These are phyloP conservation scores for Skeletonema potamos DNA, from an alignment of 108 stramenopile genomes.

Conservation along the genomic window DNA sequence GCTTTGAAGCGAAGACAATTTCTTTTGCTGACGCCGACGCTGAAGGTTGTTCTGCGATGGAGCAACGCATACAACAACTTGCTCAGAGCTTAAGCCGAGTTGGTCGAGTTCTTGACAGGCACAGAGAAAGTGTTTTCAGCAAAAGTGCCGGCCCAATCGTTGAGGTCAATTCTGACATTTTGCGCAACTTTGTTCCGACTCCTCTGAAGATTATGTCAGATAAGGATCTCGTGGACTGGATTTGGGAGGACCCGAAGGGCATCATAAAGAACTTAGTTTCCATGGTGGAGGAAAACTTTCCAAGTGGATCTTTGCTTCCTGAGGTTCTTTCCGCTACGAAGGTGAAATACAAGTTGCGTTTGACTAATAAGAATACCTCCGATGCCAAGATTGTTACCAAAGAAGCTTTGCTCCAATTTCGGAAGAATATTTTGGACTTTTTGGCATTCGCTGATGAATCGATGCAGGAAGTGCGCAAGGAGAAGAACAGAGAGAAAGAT, in stretches of 20 bases:
- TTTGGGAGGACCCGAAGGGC: conserved; percentile 72
- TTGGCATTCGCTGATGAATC: conserved; percentile 45
- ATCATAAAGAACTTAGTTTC: conserved; percentile 55
- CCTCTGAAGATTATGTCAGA: conserved; percentile 76
- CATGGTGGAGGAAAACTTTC: conserved; percentile 35
- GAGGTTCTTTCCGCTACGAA: conserved; percentile 39
- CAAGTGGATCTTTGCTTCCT: conserved; percentile 46
- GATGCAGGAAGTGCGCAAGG: conserved; percentile 48
- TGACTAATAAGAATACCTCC: neutral
- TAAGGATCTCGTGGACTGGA: conserved; percentile 73
- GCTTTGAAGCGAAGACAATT: conserved; percentile 37
- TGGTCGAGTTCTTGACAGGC: conserved; percentile 84
- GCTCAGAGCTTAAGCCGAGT: conserved; percentile 79
- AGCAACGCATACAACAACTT: conserved; percentile 85
- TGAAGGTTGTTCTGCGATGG: conserved; percentile 86
- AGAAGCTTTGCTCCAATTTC: conserved; percentile 60
- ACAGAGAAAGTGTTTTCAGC: conserved; percentile 53
- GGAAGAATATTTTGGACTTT: conserved; percentile 52
- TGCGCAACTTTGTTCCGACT: conserved; percentile 60
- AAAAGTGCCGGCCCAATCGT: conserved; percentile 11
- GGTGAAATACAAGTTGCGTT: conserved; percentile 37
- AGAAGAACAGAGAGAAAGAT: conserved; percentile 43
- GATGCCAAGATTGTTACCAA: neutral
- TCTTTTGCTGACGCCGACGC: conserved; percentile 83
- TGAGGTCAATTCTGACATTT: conserved; percentile 25